Evolutionary conservation across 140 eudicot genomes (phyloP).

Genomic region (Ambrosia hybrid): DNA sequence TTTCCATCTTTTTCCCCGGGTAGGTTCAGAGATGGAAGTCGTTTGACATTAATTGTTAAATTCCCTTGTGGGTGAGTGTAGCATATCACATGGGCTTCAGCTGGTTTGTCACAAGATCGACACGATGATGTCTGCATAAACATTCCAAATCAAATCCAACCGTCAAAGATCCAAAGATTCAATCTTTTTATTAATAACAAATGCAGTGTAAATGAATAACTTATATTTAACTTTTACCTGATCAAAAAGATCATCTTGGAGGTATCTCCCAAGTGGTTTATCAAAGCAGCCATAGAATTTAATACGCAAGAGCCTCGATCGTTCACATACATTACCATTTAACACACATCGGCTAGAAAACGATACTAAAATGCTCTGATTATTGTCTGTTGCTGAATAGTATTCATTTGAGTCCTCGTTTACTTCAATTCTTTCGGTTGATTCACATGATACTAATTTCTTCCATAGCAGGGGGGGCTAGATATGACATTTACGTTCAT

Average conservation of each 20-base stretch:
- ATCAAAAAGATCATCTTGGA: constrained; percentile 86
- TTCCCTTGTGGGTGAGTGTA: constrained; percentile 91
- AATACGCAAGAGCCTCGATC: constrained; percentile 84
- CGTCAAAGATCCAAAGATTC: neutral
- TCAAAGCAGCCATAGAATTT: constrained; percentile 88
- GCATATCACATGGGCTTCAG: constrained; percentile 84
- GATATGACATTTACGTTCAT: constrained; percentile 26
- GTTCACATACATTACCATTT: constrained; percentile 83
- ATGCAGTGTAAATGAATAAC: too few relatives aligned
- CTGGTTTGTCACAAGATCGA: constrained; percentile 73
- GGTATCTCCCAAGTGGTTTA: constrained; percentile 95
- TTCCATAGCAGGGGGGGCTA: constrained; percentile 23
- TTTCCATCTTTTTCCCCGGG: constrained; percentile 90
- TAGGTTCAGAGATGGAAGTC: constrained; percentile 58
- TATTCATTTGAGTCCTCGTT: constrained; percentile 41
- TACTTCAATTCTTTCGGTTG: constrained; percentile 39
- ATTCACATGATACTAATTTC: constrained; percentile 26
- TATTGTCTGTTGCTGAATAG: constrained; percentile 60
- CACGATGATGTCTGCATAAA: constrained; percentile 56
- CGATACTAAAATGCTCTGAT: constrained; percentile 89
- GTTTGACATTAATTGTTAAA: constrained; percentile 77
- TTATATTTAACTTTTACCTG: constrained; percentile 83
- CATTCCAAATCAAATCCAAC: constrained; percentile 7
- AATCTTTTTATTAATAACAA: too few relatives aligned
- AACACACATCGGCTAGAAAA: constrained; percentile 83